A percentile compares a stretch with the other conserved stretches of the same genome.
Conservation (phyloP, 2,329 filamentous ascomycete species). For the Pestalotiopsis sp. region DNA sequence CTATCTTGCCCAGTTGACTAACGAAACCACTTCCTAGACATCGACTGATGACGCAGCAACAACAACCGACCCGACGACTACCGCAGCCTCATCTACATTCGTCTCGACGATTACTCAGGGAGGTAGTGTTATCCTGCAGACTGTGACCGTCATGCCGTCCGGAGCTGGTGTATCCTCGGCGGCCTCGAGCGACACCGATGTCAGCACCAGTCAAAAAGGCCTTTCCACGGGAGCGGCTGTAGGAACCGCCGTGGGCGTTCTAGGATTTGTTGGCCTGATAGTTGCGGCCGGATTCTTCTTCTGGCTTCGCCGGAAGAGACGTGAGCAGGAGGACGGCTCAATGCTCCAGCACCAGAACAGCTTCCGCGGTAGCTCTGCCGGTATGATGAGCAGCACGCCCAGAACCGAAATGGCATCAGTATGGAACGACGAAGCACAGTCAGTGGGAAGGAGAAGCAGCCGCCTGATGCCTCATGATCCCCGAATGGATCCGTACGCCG, state of each 20-base stretch:
- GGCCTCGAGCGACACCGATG: constrained; percentile 8
- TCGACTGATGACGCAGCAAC: constrained; percentile 16
- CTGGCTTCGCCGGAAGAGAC: constrained; percentile 47
- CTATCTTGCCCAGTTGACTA: not conserved
- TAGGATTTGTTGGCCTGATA: constrained; percentile 27
- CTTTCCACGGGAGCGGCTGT: constrained; percentile 28
- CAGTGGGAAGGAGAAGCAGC: constrained; percentile 53
- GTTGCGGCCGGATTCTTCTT: constrained; percentile 40
- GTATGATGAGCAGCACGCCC: constrained; percentile 43
- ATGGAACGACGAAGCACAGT: constrained; percentile 39
- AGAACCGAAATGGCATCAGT: constrained; percentile 45
- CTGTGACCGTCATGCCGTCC: constrained; percentile 56
- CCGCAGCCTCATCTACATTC: constrained; percentile 34
- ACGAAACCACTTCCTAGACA: not conserved
- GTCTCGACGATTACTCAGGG: constrained; percentile 55
- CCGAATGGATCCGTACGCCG: constrained; percentile 63
- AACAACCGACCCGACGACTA: constrained; percentile 21
- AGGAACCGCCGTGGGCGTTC: constrained; percentile 32
- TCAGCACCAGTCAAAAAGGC: constrained; percentile 19
- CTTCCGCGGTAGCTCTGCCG: constrained; percentile 53
- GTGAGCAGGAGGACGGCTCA: constrained; percentile 40
- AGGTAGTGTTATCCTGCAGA: constrained; percentile 49
- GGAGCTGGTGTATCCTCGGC: constrained; percentile 24
- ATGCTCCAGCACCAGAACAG: constrained; percentile 48
- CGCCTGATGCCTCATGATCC: constrained; percentile 63